Evolutionary conservation across 148 eudicot genomes (phyloP), one percentile per base, ranked within the genome.

Genomic region (Silene uniflora): DNA sequence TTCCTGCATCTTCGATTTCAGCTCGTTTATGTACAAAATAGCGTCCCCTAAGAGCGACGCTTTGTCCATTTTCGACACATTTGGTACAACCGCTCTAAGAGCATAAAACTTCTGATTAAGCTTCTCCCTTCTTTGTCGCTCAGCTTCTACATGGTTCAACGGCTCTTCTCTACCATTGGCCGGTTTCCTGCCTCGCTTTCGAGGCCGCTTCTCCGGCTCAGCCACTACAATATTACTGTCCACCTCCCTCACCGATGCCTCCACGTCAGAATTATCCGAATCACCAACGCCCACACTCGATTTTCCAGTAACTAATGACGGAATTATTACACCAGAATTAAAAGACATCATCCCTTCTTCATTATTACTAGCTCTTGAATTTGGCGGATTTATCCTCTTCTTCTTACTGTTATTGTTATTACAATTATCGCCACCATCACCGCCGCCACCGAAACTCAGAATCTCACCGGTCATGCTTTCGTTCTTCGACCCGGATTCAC

Each of bases 291-390:
- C 47, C 7, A 2, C 16, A 16, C 73, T 32, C 6, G 75, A 74
- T 73, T 61, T 62, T 32, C 18, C 82, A 0, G 76, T 59, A 10
- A 77, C 83, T 0, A 89, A 82, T 62, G 19, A 78, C 25, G 67
- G 59, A 22, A 11, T 75, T 67, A 70, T 1, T 67, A 54, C 91
- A 11, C 91, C 91, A 0, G 96, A 90, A 7, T 87, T 83, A 39
- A 92, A 95, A 0, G 97, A 92, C 32, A 90, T 29, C 91, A 92
- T 88, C 5, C 92, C 98, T 18, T 91, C 97, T 0, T 95, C 98
- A 11, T 19, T 32, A 56, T 81, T 85, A 59, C 89, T 89, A 4
- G 83, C 82, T 18, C 94, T 67, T 0, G 91, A 87, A 11, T 76
- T 73, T 0, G 96, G 83, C 0, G 98, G 88, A 49, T 81, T 79